phyloP scores from a whole-genome alignment of 2,329 filamentous ascomycete genomes.

The Immersiporthe knoxdaviesiana region DNA sequence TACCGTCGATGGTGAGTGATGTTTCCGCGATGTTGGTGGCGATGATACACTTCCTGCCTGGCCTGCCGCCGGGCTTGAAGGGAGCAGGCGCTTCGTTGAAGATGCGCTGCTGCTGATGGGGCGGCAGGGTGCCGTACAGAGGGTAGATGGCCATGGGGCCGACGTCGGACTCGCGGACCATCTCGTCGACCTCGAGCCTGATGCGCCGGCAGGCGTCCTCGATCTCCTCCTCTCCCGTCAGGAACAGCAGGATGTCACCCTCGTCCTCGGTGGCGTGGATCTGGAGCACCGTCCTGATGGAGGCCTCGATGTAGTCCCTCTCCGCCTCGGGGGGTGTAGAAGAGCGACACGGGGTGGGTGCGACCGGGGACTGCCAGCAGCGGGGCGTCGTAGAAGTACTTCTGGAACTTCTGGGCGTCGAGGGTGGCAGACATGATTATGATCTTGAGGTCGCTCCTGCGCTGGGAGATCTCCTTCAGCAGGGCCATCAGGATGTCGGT shows the following conservation, averaged over 20 bases:
- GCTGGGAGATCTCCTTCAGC: conserved; percentile 82
- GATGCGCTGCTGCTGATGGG: conserved; percentile 90
- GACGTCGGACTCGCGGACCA: conserved; percentile 87
- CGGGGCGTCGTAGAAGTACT: conserved; percentile 94
- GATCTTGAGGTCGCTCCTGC: conserved; percentile 90
- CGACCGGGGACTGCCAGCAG: conserved; percentile 91
- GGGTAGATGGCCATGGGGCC: conserved; percentile 91
- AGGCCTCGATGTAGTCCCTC: conserved; percentile 94
- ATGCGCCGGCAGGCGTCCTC: conserved; percentile 96
- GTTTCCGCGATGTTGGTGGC: conserved; percentile 99
- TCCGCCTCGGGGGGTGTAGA: conserved; percentile 97
- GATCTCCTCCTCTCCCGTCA: conserved; percentile 98
- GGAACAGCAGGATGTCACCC: conserved; percentile 90
- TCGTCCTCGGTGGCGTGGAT: conserved; percentile 93
- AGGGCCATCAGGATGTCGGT: conserved; percentile 98
- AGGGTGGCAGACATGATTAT: conserved; percentile 99
- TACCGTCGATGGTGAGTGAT: conserved; percentile 91
- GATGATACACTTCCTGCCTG: conserved; percentile 92
- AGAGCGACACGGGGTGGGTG: conserved; percentile 96
- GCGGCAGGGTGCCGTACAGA: conserved; percentile 90
- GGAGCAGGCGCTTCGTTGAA: conserved; percentile 86
- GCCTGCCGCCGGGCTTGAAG: conserved; percentile 72
- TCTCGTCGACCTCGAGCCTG: conserved; percentile 84
- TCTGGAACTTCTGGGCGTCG: conserved; percentile 97
- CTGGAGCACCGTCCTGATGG: conserved; percentile 90